Evolutionary conservation across 371 early-diverging fungal species (phyloP).

Genomic region (Syncephalastrum racemosum): DNA sequence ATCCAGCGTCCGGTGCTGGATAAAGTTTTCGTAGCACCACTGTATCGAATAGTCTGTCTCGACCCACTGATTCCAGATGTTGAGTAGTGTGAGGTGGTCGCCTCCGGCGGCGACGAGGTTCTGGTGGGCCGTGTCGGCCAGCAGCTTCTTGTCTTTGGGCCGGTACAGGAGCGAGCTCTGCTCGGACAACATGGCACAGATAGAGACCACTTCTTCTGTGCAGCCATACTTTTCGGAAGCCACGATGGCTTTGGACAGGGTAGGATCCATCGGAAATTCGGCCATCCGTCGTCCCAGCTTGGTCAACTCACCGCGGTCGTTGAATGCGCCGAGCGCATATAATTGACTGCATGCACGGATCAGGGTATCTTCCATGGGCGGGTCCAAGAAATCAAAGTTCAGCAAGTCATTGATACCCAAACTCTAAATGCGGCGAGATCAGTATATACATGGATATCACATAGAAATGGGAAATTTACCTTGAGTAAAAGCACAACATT

Average conservation of each 20-base stretch:
- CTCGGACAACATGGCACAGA: constrained; percentile 91
- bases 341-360: constrained; percentile 93
- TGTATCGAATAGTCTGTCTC: constrained; percentile 90
- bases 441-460: neutral
- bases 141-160: constrained; percentile 91
- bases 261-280: constrained; percentile 98
- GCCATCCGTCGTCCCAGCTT: constrained; percentile 98
- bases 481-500: constrained; percentile 90
- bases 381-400: constrained; percentile 98
- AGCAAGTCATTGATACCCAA: constrained; percentile 95
- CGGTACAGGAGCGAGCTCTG: constrained; percentile 90
- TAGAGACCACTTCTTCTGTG: constrained; percentile 87
- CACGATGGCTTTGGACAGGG: constrained; percentile 91
- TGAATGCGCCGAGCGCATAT: constrained; percentile 95
- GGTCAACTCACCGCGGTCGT: constrained; percentile 90
- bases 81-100: constrained; percentile 89
- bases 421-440: constrained; percentile 43
- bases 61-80: constrained; percentile 96
- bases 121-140: constrained; percentile 93
- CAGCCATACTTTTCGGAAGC: constrained; percentile 91
- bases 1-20: constrained; percentile 89
- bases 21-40: constrained; percentile 97
- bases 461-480: constrained; percentile 36
- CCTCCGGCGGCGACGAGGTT: constrained; percentile 84
- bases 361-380: constrained; percentile 92